These are phyloP conservation scores for Phyllosticta capitalensis DNA, from an alignment of 2,329 filamentous ascomycete species.

Conservation along the genomic window DNA sequence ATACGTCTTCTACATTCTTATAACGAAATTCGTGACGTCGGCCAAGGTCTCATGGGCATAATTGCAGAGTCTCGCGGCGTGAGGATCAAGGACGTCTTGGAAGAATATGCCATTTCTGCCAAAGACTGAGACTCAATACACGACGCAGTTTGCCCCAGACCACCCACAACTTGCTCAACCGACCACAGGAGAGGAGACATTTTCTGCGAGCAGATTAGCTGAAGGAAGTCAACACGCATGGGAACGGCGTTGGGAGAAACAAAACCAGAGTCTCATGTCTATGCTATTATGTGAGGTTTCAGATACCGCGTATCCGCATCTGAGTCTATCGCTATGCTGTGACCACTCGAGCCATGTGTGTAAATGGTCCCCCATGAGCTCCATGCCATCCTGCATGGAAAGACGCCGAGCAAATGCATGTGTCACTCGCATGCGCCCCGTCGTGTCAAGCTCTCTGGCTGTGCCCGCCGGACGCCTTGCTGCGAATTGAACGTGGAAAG, in stretches of 20 bases:
- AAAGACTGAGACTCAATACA: conserved; percentile 30
- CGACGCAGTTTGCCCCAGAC: background rate
- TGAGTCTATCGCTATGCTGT: conserved; percentile 7
- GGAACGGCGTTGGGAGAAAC: background rate
- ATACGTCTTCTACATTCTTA: conserved; percentile 58
- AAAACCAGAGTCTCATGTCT: background rate
- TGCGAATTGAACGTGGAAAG: background rate
- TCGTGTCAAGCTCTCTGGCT: background rate
- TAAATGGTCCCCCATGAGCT: background rate
- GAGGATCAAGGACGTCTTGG: conserved; percentile 40
- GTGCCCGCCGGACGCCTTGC: conserved; percentile 8
- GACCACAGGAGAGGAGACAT: too few species aligned
- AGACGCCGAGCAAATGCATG: conserved; percentile 11
- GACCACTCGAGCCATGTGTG: background rate
- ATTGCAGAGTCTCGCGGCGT: conserved; percentile 56
- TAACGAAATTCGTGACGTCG: conserved; percentile 62
- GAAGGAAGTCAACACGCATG: too few species aligned
- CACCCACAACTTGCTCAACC: too few species aligned
- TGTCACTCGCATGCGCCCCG: background rate
- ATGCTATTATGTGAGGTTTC: background rate
- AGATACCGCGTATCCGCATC: background rate
- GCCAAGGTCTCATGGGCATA: conserved; percentile 55
- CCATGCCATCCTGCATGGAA: background rate
- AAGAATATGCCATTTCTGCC: conserved; percentile 37
- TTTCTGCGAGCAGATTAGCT: too few species aligned